These are phyloP conservation scores for Azolla pinnata DNA, from an alignment of 75 land plant species.

Conservation along the genomic window DNA sequence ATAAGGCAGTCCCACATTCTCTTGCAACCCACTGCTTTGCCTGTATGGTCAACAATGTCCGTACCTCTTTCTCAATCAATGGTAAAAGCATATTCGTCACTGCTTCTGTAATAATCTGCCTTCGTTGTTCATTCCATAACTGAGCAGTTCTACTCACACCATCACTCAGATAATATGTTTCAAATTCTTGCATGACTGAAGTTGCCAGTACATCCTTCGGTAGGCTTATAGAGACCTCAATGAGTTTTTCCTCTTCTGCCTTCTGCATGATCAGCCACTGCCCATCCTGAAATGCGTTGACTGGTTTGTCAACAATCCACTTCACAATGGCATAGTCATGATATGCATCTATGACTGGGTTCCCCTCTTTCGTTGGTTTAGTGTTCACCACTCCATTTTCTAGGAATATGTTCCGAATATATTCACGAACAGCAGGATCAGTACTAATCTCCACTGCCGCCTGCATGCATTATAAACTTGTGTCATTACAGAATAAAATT, in stretches of 20 bases:
- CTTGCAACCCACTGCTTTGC: slow-evolving; percentile 69
- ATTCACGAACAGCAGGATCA: slow-evolving; percentile 77
- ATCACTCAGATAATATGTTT: slow-evolving; percentile 63
- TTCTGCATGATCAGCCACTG: slow-evolving; percentile 98
- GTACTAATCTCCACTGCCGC: slow-evolving; percentile 89
- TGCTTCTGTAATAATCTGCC: slow-evolving; percentile 64
- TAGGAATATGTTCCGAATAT: slow-evolving; percentile 57
- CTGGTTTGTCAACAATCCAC: slow-evolving; percentile 75
- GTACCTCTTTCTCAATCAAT: slow-evolving; percentile 80
- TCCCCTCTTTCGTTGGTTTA: slow-evolving; percentile 74
- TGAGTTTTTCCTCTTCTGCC: slow-evolving; percentile 94
- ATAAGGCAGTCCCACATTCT: slow-evolving; percentile 72
- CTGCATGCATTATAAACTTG: slow-evolving; percentile 29
- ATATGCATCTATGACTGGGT: slow-evolving; percentile 56
- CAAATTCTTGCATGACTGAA: slow-evolving; percentile 45
- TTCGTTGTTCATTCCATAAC: slow-evolving; percentile 91
- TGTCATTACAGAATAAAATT: too few species aligned
- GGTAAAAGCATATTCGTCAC: slow-evolving; percentile 53
- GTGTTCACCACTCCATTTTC: slow-evolving; percentile 72
- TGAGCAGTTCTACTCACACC: slow-evolving; percentile 85
- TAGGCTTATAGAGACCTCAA: slow-evolving; percentile 62
- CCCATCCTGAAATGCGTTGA: slow-evolving; percentile 58
- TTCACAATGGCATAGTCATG: slow-evolving; percentile 81
- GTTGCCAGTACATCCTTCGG: slow-evolving; percentile 39
- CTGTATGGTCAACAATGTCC: slow-evolving; percentile 49